These are phyloP conservation scores for Zhuliangozyma parablackwelliae DNA, from an alignment of 1,139 yeast genomes.

Conservation along the genomic window DNA sequence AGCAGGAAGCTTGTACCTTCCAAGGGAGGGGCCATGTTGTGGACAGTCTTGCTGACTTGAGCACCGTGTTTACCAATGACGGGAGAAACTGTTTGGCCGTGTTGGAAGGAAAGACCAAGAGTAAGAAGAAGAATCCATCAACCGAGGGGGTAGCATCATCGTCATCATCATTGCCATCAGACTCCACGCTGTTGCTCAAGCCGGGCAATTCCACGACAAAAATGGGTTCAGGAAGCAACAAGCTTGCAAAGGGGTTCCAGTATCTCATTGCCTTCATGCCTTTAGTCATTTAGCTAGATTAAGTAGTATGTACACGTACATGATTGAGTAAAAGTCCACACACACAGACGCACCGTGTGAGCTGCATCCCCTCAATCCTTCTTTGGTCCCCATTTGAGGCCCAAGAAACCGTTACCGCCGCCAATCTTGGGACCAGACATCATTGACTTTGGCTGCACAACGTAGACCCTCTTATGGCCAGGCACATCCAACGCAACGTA, in stretches of 20 bases:
- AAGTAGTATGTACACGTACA: too few species aligned
- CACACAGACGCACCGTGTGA: too few species aligned
- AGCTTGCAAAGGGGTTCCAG: too few species aligned
- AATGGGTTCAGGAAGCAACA: too few species aligned
- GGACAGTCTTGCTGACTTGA: slow-evolving; percentile 11
- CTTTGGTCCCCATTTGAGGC: slow-evolving; percentile 83
- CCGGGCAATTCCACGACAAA: too few species aligned
- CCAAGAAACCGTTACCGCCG: slow-evolving; percentile 57
- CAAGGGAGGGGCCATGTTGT: slow-evolving; percentile 21
- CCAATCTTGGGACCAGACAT: slow-evolving; percentile 23
- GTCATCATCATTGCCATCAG: too few species aligned
- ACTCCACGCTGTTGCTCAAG: too few species aligned
- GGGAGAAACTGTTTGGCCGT: slow-evolving; percentile 23
- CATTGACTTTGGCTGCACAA: slow-evolving; percentile 61
- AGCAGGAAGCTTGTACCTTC: slow-evolving; percentile 30
- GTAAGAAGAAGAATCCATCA: neutral
- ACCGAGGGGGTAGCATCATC: too few species aligned
- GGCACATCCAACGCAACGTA: slow-evolving; percentile 76
- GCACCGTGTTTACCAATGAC: slow-evolving; percentile 19
- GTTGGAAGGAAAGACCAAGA: slow-evolving; percentile 1
- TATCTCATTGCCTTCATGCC: too few species aligned
- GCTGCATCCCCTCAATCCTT: slow-evolving; percentile 27
- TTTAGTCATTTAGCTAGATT: too few species aligned
- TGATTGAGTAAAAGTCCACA: too few species aligned
- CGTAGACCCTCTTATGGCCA: slow-evolving; percentile 61